Evolutionary conservation across 1,284 basidiomycete genomes (phyloP).

Genomic region (Leccinum brunneo-olivaceum): DNA sequence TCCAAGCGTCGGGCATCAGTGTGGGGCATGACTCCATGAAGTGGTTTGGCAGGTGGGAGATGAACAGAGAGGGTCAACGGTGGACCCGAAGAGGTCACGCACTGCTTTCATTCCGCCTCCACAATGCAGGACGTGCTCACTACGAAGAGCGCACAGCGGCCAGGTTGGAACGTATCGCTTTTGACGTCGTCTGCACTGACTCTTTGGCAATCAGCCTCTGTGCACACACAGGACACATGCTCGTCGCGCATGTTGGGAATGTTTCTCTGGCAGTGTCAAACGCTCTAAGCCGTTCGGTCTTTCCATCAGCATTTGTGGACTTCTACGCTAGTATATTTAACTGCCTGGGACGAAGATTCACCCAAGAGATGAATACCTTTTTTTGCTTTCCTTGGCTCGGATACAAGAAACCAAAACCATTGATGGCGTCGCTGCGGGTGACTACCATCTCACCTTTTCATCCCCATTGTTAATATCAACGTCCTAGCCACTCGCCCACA

Average conservation of each 20-base stretch:
- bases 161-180: background rate
- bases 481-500: slow-evolving; percentile 5
- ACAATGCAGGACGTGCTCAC: no score
- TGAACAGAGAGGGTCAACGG: no score
- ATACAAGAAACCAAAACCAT: background rate
- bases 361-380: slow-evolving; percentile 1
- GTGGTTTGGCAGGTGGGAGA: no score
- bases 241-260: slow-evolving; percentile 7
- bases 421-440: slow-evolving; percentile 5
- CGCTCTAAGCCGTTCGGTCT: background rate
- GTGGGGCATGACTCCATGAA: no score
- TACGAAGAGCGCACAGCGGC: no score
- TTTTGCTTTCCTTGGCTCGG: slow-evolving; percentile 5
- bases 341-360: background rate
- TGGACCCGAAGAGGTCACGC: no score
- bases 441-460: background rate
- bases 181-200: background rate
- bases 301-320: background rate
- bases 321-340: slow-evolving; percentile 10
- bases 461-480: background rate
- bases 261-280: slow-evolving; percentile 3
- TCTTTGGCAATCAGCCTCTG: background rate
- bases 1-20: no score
- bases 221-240: background rate
- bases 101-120: no score